Evolutionary conservation across 2,329 filamentous ascomycete genomes (phyloP).

Genomic region (Mariannaea elegans): DNA sequence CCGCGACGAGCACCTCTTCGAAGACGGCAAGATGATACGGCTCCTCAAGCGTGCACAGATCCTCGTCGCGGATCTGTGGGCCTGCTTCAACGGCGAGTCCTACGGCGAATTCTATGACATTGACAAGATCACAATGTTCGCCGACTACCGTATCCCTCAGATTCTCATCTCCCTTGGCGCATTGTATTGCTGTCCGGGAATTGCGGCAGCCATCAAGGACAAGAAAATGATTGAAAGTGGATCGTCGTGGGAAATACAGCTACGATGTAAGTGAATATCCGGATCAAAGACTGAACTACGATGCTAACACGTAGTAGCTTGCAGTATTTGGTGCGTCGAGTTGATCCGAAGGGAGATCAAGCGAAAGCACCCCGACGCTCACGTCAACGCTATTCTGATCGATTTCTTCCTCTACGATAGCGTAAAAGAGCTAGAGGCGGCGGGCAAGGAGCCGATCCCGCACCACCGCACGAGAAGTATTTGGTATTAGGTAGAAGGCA

Average conservation of each 20-base stretch:
- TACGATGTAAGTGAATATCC: constrained; percentile 68
- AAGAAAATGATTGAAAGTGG: constrained; percentile 75
- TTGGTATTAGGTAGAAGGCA: constrained; percentile 74
- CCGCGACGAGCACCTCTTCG: constrained; percentile 80
- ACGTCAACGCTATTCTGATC: constrained; percentile 88
- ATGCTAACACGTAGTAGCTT: constrained; percentile 60
- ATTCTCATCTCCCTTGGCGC: constrained; percentile 86
- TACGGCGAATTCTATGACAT: constrained; percentile 90
- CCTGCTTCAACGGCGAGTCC: constrained; percentile 84
- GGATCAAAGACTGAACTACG: too few relatives aligned
- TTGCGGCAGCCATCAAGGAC: constrained; percentile 75
- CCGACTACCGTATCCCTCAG: constrained; percentile 96
- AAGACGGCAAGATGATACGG: constrained; percentile 76
- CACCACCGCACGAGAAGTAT: constrained; percentile 94
- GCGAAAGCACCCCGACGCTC: constrained; percentile 73
- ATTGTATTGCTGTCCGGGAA: constrained; percentile 81
- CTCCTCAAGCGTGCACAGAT: constrained; percentile 97
- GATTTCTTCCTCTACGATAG: constrained; percentile 98
- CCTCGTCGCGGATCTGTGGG: constrained; percentile 95
- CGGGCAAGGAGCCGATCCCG: constrained; percentile 66
- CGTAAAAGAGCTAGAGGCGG: constrained; percentile 83
- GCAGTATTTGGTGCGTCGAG: constrained; percentile 97
- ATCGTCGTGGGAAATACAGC: constrained; percentile 82
- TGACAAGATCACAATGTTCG: constrained; percentile 97
- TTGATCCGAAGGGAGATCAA: constrained; percentile 84